Evolutionary conservation across 495 filamentous ascomycete species (phyloP), one percentile per base, ranked within the genome.

Genomic region (Cryomyces antarcticus): DNA sequence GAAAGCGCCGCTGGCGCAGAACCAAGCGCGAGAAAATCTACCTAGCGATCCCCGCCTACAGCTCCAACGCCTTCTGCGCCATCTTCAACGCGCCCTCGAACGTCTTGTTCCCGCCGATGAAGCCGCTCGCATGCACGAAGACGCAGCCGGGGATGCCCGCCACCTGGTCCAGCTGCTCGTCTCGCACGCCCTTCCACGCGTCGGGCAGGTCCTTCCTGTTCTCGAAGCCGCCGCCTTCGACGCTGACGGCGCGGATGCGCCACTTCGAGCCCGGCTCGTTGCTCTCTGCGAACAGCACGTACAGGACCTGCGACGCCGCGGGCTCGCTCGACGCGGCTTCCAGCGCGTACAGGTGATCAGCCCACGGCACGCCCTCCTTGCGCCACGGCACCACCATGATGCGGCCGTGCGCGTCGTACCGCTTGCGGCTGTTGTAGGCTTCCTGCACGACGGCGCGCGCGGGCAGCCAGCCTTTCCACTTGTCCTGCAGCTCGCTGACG

Each of bases 111-210:
- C 89, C 89, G 12, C 92, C 89, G 58, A 96, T 93, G 58, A 97
- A 97, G 4, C 89, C 92, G 42, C 76, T 78, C 6, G 89, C 87
- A 52, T 97, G 89, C 42, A 93, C 80, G 57, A 97, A 97, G 24
- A 96, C 75, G 34, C 81, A 73, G 5, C 88, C 89, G 28, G 63
- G 62, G 4, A 89, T 65, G 0, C 84, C 83, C 31, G 72, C 61
- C 5, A 92, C 67, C 44, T 72, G 64, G 55, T 83, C 80, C 45
- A 97, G 62, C 55, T 83, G 71, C 51, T 80, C 75, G 55, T 96
- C 89, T 17, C 92, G 70, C 41, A 89, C 69, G 2, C 92, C 89
- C 41, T 86, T 75, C 89, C 89, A 97, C 12, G 70, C 65, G 60
- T 88, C 85, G 2, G 92, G 92, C 47, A 97, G 64, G 30, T 84